phyloP scores from a whole-genome alignment of 306 rosid genomes.

The Dicorynia guianensis region DNA sequence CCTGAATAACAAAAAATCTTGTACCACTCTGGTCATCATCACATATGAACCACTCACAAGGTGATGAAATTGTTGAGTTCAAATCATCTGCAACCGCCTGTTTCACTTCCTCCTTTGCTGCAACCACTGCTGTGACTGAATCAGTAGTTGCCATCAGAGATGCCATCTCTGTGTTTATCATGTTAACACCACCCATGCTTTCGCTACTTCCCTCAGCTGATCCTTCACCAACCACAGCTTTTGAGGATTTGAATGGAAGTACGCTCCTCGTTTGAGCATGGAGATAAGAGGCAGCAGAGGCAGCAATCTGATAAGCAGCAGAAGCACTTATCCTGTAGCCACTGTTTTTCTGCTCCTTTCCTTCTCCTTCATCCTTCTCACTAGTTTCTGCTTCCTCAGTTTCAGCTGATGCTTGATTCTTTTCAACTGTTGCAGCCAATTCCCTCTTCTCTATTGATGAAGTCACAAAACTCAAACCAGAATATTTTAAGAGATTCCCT shows the following conservation, averaged over 20 bases:
- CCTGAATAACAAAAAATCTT: constrained; percentile 88
- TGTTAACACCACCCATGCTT: constrained; percentile 42
- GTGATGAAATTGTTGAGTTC: constrained; percentile 77
- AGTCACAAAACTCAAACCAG: constrained; percentile 68
- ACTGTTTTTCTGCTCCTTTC: constrained; percentile 47
- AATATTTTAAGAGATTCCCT: constrained; percentile 65
- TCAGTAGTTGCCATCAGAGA: constrained; percentile 90
- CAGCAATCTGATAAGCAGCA: constrained; percentile 79
- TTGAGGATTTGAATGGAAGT: constrained; percentile 77
- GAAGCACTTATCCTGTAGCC: constrained; percentile 66
- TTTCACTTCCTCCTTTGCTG: constrained; percentile 96
- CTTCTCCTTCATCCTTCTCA: constrained; percentile 42
- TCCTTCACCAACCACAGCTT: constrained; percentile 44
- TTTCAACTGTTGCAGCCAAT: constrained; percentile 58
- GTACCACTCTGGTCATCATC: constrained; percentile 78
- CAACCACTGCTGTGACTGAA: constrained; percentile 93
- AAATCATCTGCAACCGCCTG: constrained; percentile 96
- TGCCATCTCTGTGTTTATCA: constrained; percentile 67
- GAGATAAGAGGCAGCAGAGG: constrained; percentile 91
- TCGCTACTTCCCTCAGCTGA: constrained; percentile 44
- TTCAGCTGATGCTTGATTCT: constrained; percentile 46
- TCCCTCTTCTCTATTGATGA: constrained; percentile 82
- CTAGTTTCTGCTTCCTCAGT: constrained; percentile 49
- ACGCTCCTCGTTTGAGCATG: constrained; percentile 73
- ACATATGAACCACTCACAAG: constrained; percentile 92